phyloP scores from a whole-genome alignment of 257 asterid genomes.

The Misopates orontium region DNA sequence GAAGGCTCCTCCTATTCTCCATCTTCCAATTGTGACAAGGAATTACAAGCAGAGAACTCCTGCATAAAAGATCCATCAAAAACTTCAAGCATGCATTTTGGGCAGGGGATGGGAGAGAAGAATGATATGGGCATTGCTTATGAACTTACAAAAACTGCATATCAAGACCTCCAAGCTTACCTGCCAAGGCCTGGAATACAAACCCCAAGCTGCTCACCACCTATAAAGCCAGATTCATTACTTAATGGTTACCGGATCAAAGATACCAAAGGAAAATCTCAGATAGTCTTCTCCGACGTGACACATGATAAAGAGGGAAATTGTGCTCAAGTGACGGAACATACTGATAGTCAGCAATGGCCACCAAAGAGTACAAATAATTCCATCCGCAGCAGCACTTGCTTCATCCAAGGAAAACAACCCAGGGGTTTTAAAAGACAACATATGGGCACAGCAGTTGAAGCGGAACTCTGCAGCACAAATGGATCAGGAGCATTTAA shows the following conservation, averaged over 20 bases:
- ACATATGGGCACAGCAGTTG: conserved; percentile 29
- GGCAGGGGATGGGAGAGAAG: conserved; percentile 34
- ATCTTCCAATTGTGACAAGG: conserved; percentile 29
- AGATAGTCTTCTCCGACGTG: conserved; percentile 61
- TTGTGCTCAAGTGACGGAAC: conserved; percentile 33
- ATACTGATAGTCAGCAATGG: conserved; percentile 21
- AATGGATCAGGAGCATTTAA: conserved; percentile 38
- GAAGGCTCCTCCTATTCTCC: conserved; percentile 33
- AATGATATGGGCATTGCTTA: conserved; percentile 31
- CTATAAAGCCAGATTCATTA: conserved; percentile 31
- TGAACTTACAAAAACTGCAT: conserved; percentile 27
- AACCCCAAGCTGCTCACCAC: conserved; percentile 29
- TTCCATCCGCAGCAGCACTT: conserved; percentile 44
- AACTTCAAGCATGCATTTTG: conserved; percentile 22
- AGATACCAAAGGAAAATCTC: conserved; percentile 59
- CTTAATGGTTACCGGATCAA: conserved; percentile 29
- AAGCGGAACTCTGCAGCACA: conserved; percentile 45
- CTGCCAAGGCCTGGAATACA: conserved; percentile 32
- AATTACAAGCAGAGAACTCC: conserved; percentile 34
- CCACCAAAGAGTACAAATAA: conserved; percentile 35
- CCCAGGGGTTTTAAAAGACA: conserved; percentile 52
- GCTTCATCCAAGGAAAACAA: conserved; percentile 44
- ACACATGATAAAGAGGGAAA: conserved; percentile 66
- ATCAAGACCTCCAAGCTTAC: conserved; percentile 32
- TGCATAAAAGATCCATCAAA: conserved; percentile 32